Percentiles rank a stretch among this genome's conserved stretches.
phyloP scores from a whole-genome alignment of 768 basidiomycete genomes.

The Cyclocybe aegerita region DNA sequence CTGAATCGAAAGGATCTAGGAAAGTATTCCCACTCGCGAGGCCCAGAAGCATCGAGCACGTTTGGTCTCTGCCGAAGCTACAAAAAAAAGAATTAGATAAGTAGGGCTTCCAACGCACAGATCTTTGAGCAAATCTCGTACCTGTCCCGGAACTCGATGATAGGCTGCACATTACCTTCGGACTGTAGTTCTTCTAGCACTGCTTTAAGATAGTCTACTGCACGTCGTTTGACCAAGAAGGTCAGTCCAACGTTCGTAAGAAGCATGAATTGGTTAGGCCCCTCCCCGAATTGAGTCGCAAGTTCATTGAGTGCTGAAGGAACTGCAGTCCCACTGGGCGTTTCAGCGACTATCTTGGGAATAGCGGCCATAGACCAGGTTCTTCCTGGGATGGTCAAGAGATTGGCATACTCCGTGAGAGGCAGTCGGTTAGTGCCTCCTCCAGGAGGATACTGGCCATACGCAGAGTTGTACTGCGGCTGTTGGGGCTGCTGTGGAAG shows the following conservation, averaged over 20 bases:
- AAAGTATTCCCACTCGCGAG: conserved; percentile 85
- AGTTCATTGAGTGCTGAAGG: conserved; percentile 76
- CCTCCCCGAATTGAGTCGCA: conserved; percentile 75
- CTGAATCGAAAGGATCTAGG: conserved; percentile 56
- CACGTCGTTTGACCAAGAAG: conserved; percentile 76
- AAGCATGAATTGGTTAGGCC: conserved; percentile 79
- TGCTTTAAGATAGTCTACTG: conserved; percentile 81
- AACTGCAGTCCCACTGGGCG: conserved; percentile 41
- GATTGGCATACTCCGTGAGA: conserved; percentile 73
- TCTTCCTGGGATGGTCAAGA: conserved; percentile 77
- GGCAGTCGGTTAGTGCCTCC: conserved; percentile 49
- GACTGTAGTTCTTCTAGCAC: conserved; percentile 82
- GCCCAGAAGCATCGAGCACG: conserved; percentile 88
- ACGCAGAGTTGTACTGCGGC: conserved; percentile 35
- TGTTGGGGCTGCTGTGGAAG: conserved; percentile 42
- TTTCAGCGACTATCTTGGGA: conserved; percentile 26
- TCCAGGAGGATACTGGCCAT: conserved; percentile 34
- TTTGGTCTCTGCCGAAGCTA: conserved; percentile 90
- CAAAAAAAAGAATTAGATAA: conserved; percentile 1
- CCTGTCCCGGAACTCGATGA: conserved; percentile 84
- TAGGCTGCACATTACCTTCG: conserved; percentile 74
- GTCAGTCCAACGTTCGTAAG: conserved; percentile 85
- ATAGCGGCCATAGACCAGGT: conserved; percentile 82
- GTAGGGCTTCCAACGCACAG: conserved; percentile 1
- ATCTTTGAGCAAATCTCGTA: conserved; percentile 23